Evolutionary conservation across 2,329 filamentous ascomycete species (phyloP), one percentile per base, ranked within the genome.

Genomic region (Talaromyces sp.): DNA sequence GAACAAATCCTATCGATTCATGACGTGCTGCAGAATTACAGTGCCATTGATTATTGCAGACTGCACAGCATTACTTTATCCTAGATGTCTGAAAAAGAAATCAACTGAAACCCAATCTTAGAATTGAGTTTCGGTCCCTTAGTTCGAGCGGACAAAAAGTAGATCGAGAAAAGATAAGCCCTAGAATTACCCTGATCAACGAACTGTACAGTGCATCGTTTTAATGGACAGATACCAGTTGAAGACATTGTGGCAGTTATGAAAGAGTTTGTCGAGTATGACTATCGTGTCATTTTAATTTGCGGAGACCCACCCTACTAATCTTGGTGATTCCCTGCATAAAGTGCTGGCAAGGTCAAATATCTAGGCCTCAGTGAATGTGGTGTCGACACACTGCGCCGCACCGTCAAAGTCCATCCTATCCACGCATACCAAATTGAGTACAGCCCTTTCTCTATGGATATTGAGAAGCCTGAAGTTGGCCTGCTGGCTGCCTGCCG

Each of bases 381-480:
- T 34, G 74, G 77, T 64, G 79, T 78, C 15, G 74, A 76, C 54
- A 82, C 79, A 0, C 80, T 83, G 67, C 76, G 77, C 56, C 70
- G 76, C 61, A 78, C 79, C 69, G 74, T 73, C 17, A 74, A 74
- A 58, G 80, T 87, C 51, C 81, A 84, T 68, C 85, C 84, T 19
- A 83, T 89, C 59, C 79, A 80, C 1, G 82, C 83, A 1, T 85
- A 88, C 5, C 87, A 89, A 70, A 82, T 88, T 34, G 87, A 89
- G 71, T 79, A 88, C 64, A 85, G 82, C 13, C 77, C 88, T 1
- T 89, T 82, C 78, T 77, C 78, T 5, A 19, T 62, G 29, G 60
- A 62, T 29, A 63, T 63, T 31, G 61, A 63, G 53, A 36, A 19
- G 25, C 34, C 27, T 19, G 22, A 40, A 25, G 22, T 22, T 5